Conservation (phyloP, 441 rosid species). For the Sinapis alba region DNA sequence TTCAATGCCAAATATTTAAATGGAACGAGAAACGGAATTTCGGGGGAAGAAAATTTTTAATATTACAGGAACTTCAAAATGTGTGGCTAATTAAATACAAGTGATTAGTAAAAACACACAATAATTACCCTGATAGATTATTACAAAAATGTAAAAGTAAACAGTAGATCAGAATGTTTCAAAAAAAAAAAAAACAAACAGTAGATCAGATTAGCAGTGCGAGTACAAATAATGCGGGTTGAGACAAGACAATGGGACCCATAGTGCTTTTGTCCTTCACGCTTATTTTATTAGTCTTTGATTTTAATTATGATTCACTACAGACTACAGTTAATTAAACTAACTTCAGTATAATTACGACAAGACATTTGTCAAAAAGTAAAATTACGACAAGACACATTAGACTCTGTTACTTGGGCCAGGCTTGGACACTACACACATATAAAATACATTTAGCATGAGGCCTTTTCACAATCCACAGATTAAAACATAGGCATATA, state of each 20-base stretch:
- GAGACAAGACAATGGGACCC: constrained; percentile 50
- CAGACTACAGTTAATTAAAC: constrained; percentile 34
- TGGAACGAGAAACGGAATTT: background rate
- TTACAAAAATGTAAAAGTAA: constrained; percentile 5
- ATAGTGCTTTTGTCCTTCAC: constrained; percentile 47
- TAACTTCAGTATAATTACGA: background rate
- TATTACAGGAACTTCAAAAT: background rate
- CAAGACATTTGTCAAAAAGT: too few species aligned
- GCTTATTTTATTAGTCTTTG: constrained; percentile 43
- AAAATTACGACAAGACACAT: constrained; percentile 25
- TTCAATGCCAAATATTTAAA: background rate
- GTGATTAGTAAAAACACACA: background rate
- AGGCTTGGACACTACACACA: background rate
- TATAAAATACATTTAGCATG: background rate
- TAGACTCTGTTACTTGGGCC: constrained; percentile 15
- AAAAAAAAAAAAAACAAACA: constrained; percentile 26
- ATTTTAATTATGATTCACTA: constrained; percentile 33
- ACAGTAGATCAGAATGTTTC: constrained; percentile 28
- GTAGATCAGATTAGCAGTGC: constrained; percentile 22
- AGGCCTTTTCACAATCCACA: background rate
- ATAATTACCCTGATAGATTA: background rate
- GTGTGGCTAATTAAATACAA: background rate
- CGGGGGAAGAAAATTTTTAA: background rate
- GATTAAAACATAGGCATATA: background rate
- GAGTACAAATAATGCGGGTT: constrained; percentile 49